Conservation (phyloP, 306 rosid genomes). For the Sesbania bispinosa region DNA sequence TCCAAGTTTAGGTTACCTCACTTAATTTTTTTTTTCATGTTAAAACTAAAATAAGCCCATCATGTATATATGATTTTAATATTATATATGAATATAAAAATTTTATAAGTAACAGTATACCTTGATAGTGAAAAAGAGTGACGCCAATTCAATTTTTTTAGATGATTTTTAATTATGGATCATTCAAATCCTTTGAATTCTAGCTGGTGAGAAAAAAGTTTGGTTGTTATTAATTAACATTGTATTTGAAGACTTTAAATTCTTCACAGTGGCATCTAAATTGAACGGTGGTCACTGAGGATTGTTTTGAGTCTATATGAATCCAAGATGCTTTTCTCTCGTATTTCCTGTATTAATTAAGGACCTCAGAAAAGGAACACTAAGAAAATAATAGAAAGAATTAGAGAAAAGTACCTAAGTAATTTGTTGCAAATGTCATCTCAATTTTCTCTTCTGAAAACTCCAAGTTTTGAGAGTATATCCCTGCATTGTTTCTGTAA, state of each 20-base stretch:
- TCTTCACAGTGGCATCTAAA: no score
- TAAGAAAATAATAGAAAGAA: background rate
- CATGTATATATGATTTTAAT: background rate
- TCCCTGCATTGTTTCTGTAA: slow-evolving; percentile 92
- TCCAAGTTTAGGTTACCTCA: background rate
- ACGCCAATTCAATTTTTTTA: no score
- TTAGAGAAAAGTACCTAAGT: slow-evolving; percentile 52
- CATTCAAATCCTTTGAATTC: background rate
- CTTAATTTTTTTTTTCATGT: background rate
- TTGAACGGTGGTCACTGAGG: no score
- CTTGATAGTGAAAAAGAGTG: background rate
- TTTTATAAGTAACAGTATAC: background rate
- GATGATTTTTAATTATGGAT: no score
- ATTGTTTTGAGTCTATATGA: no score
- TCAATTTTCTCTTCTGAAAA: slow-evolving; percentile 88
- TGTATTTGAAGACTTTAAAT: no score
- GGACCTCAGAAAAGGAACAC: background rate
- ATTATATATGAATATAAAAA: background rate
- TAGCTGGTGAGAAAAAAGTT: no score
- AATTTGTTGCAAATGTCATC: slow-evolving; percentile 94
- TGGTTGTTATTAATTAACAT: no score
- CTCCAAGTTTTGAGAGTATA: slow-evolving; percentile 73
- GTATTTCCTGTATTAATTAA: no score
- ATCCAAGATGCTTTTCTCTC: no score
- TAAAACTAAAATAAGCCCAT: background rate